Conservation (phyloP, 2,329 filamentous ascomycete genomes). For the Ciborinia camelliae region DNA sequence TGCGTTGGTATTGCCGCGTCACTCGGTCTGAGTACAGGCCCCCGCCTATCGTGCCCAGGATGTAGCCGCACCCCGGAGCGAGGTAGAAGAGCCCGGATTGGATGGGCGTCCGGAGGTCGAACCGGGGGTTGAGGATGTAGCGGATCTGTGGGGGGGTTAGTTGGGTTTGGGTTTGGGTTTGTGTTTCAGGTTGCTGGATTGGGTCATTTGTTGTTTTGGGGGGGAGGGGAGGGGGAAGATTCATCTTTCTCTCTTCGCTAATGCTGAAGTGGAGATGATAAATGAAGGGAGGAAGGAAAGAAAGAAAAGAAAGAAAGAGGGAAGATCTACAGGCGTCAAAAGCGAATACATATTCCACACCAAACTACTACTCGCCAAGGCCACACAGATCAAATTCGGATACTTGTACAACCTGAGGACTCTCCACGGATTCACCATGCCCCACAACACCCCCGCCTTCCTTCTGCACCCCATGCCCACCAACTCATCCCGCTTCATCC, state of each 20-base stretch:
- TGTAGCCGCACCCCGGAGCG: slow-evolving; percentile 67
- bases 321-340: slow-evolving; percentile 55
- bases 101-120: slow-evolving; percentile 62
- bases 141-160: slow-evolving; percentile 46
- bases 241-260: no score
- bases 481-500: slow-evolving; percentile 60
- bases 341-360: slow-evolving; percentile 75
- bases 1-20: slow-evolving; percentile 59
- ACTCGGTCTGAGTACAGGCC: slow-evolving; percentile 66
- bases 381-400: slow-evolving; percentile 63
- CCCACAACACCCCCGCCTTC: slow-evolving; percentile 54
- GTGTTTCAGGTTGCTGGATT: no score
- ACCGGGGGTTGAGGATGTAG: slow-evolving; percentile 71
- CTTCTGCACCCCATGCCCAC: slow-evolving; percentile 48
- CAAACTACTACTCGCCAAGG: slow-evolving; percentile 57
- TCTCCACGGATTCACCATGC: slow-evolving; percentile 64
- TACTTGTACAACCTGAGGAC: slow-evolving; percentile 63
- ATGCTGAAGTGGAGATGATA: no score
- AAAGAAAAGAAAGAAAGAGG: no score
- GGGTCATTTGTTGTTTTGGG: no score
- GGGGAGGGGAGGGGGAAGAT: no score
- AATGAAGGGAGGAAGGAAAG: no score
- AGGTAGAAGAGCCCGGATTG: slow-evolving; percentile 71
- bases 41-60: slow-evolving; percentile 67
- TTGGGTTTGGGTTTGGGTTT: no score